Percentiles rank a stretch among this genome's conserved stretches.
Conservation (phyloP, 179 eudicot genomes). For the Nepenthes alata region DNA sequence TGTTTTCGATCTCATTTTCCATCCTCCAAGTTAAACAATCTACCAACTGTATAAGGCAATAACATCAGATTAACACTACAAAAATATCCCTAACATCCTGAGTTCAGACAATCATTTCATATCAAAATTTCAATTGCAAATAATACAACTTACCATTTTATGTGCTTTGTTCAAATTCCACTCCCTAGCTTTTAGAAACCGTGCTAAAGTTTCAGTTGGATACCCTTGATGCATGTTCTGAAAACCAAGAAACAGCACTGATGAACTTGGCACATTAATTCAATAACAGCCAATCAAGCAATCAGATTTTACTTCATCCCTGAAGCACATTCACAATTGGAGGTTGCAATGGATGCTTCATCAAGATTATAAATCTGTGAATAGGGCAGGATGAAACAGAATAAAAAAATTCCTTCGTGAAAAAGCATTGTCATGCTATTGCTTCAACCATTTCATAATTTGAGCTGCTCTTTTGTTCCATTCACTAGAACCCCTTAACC, state of each 20-base stretch:
- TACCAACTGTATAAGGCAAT: conserved; percentile 43
- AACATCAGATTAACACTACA: too few species aligned
- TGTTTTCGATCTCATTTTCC: conserved; percentile 77
- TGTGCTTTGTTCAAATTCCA: conserved; percentile 76
- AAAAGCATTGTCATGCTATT: too few species aligned
- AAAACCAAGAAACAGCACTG: conserved; percentile 9
- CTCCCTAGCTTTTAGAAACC: conserved; percentile 85
- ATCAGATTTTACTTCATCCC: not conserved
- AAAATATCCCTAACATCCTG: too few species aligned
- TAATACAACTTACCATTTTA: conserved; percentile 43
- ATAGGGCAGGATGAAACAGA: too few species aligned
- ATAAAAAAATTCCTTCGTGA: too few species aligned
- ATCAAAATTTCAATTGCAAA: too few species aligned
- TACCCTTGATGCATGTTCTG: conserved; percentile 89
- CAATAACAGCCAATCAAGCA: not conserved
- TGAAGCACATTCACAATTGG: not conserved
- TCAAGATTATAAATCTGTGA: not conserved
- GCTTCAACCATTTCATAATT: too few species aligned
- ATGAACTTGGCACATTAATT: not conserved
- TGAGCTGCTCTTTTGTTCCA: too few species aligned
- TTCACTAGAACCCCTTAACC: too few species aligned
- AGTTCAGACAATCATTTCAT: too few species aligned
- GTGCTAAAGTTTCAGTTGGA: conserved; percentile 40
- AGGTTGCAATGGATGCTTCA: not conserved
- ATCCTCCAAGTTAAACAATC: conserved; percentile 86